These are phyloP conservation scores for Sclerotinia spermophila DNA, from an alignment of 2,329 filamentous ascomycete genomes.

Conservation along the genomic window DNA sequence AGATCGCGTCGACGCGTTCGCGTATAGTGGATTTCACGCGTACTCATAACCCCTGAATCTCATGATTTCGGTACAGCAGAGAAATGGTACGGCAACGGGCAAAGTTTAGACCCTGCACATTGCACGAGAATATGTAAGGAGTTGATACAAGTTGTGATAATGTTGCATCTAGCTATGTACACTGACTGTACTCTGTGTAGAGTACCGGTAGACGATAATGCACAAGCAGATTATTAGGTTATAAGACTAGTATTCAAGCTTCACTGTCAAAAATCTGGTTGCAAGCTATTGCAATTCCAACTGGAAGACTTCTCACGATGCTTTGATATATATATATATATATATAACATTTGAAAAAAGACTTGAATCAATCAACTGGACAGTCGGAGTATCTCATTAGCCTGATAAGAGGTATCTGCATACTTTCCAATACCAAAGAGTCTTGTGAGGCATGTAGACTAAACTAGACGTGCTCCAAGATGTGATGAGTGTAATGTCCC, in stretches of 20 bases:
- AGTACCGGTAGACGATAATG: not conserved
- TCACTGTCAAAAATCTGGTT: not conserved
- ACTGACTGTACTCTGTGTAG: not conserved
- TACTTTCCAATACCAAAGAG: not conserved
- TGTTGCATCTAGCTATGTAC: not conserved
- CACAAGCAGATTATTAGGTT: not conserved
- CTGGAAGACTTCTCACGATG: not conserved
- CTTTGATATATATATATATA: too few species aligned
- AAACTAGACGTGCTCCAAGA: not conserved
- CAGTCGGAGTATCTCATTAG: not conserved
- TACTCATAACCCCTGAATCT: slow-evolving; percentile 2
- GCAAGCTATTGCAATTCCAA: not conserved
- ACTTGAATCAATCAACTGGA: not conserved
- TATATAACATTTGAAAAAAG: not conserved
- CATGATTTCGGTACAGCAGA: not conserved
- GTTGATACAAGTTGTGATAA: not conserved
- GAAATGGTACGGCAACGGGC: not conserved
- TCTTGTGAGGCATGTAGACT: not conserved
- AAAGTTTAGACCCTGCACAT: not conserved
- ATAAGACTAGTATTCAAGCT: not conserved
- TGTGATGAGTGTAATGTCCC: not conserved
- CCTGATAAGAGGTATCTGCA: not conserved
- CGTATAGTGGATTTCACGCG: slow-evolving; percentile 12
- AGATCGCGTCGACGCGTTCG: slow-evolving; percentile 10
- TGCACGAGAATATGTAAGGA: not conserved